These are phyloP conservation scores for Ottelia alismoides DNA, from an alignment of 106 monocot species.

Conservation along the genomic window DNA sequence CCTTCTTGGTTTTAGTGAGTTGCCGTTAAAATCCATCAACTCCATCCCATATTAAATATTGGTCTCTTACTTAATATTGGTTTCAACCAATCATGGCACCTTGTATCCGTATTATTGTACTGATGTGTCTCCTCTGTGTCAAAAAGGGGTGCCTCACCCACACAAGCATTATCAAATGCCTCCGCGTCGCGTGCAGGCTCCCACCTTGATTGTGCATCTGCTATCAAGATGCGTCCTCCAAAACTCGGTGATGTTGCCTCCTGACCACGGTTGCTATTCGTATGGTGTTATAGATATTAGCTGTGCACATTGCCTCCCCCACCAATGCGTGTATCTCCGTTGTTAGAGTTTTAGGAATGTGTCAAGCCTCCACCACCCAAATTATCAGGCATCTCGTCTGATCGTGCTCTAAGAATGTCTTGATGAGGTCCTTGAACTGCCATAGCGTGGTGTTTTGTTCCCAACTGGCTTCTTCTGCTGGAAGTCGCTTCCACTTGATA, in stretches of 20 bases:
- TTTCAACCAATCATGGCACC: too few relatives aligned
- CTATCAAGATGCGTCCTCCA: not conserved
- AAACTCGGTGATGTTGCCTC: not conserved
- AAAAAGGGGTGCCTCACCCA: too few relatives aligned
- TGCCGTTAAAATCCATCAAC: too few relatives aligned
- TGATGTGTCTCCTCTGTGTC: too few relatives aligned
- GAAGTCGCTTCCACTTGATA: not conserved
- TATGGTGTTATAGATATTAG: too few relatives aligned
- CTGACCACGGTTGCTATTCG: not conserved
- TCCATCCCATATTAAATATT: too few relatives aligned
- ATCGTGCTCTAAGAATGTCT: not conserved
- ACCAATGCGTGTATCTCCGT: not conserved
- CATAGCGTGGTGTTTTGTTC: not conserved
- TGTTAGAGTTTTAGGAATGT: not conserved
- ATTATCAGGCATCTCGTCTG: not conserved
- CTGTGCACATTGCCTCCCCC: not conserved
- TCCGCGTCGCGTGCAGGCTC: too few relatives aligned
- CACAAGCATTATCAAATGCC: too few relatives aligned
- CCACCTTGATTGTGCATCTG: slow-evolving; percentile 1
- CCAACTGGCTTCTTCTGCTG: not conserved
- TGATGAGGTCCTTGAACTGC: slow-evolving; percentile 2
- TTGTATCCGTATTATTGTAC: too few relatives aligned
- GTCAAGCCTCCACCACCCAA: slow-evolving; percentile 1
- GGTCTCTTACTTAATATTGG: too few relatives aligned
- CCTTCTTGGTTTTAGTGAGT: too few relatives aligned